Evolutionary conservation across 495 filamentous ascomycete species (phyloP), one percentile per base, ranked within the genome.

Genomic region (Filosporella fistucella): DNA sequence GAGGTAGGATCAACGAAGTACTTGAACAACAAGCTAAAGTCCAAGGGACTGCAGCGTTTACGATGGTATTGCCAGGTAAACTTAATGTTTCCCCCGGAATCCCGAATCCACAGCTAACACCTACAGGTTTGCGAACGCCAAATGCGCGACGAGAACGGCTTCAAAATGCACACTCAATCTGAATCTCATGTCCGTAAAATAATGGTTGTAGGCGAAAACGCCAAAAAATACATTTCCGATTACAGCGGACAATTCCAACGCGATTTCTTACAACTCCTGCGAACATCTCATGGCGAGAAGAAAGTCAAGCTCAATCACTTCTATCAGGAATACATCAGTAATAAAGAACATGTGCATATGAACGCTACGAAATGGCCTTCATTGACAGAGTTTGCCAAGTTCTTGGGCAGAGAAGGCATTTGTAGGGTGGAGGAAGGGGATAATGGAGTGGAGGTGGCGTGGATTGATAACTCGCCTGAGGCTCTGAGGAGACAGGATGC

Each of bases 301-400:
- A 69, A 77, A 42, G 78, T 96, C 2, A 74, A 89, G 24, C 74
- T 88, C 6, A 97, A 97, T 51, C 82, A 87, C 42, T 96, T 96
- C 61, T 99, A 99, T 62, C 88, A 97, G 64, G 82, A 88, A 58
- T 85, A 88, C 53, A 91, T 93, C 50, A 67, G 70, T 13, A 72
- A 86, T 63, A 86, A 86, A 60, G 80, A 90, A 61, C 94, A 97
- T 60, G 72, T 89, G 12, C 94, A 97, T 60, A 86, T 96, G 83
- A 97, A 96, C 66, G 75, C 89, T 30, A 97, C 93, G 3, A 78
- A 81, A 55, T 97, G 89, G 89, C 77, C 82, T 47, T 70, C 74
- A 28, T 68, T 99, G 45, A 88, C 89, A 3, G 89, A 96, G 52
- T 96, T 95, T 69, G 87, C 82, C 3, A 91, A 93, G 55, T 68